phyloP scores from a whole-genome alignment of 2,329 filamentous ascomycete species.

The Cryphonectria carpinicola region DNA sequence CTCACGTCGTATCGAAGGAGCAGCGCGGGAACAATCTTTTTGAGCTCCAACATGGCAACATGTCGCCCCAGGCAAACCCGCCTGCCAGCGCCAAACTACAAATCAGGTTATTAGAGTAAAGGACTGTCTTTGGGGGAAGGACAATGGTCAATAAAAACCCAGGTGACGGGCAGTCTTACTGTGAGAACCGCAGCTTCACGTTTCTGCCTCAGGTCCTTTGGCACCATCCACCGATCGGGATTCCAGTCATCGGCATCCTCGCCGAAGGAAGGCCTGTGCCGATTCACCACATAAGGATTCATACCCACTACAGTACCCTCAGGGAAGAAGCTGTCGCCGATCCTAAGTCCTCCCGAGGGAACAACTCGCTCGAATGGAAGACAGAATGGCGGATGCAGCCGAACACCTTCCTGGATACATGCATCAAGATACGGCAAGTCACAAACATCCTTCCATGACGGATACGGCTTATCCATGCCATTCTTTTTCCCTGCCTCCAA shows the following conservation, averaged over 20 bases:
- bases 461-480: slow-evolving; percentile 33
- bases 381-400: slow-evolving; percentile 36
- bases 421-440: slow-evolving; percentile 38
- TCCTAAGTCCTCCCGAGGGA: slow-evolving; percentile 32
- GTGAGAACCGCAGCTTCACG: slow-evolving; percentile 31
- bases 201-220: slow-evolving; percentile 22
- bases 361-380: slow-evolving; percentile 36
- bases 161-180: slow-evolving; percentile 22
- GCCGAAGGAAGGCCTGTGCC: slow-evolving; percentile 32
- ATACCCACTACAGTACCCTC: slow-evolving; percentile 35
- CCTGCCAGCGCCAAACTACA: slow-evolving; percentile 34
- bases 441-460: slow-evolving; percentile 36
- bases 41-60: slow-evolving; percentile 36
- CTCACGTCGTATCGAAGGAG: slow-evolving; percentile 36
- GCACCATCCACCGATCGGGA: slow-evolving; percentile 34
- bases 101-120: slow-evolving; percentile 15
- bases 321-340: slow-evolving; percentile 30
- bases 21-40: slow-evolving; percentile 36
- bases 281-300: slow-evolving; percentile 35
- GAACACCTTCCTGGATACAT: slow-evolving; percentile 34
- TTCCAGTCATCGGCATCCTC: slow-evolving; percentile 32
- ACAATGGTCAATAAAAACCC: too few relatives aligned
- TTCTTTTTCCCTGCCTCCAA: slow-evolving; percentile 28
- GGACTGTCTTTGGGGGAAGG: not conserved
- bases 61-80: slow-evolving; percentile 35